Percentiles rank a stretch among this genome's conserved stretches.
These are phyloP conservation scores for Eimeria brunetti DNA, from an alignment of 169 alveolate genomes.

Conservation along the genomic window DNA sequence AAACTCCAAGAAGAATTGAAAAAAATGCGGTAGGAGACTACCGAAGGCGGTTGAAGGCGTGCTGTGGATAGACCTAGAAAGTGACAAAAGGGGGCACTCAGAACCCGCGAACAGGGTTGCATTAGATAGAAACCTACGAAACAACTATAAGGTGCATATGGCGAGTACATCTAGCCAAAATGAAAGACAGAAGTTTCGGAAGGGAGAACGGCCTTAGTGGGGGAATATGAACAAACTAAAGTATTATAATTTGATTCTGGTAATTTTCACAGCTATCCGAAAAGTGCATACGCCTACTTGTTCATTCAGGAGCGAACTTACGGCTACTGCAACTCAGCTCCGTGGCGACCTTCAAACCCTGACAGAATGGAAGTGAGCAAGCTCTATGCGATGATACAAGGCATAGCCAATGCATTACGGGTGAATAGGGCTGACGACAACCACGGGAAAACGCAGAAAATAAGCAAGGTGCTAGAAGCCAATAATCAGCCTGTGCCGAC, in stretches of 20 bases:
- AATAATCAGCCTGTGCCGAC: background rate
- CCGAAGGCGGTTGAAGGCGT: background rate
- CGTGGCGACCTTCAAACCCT: conserved; percentile 54
- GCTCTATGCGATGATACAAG: conserved; percentile 1
- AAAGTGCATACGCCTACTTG: background rate
- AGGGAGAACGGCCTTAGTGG: background rate
- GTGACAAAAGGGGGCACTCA: background rate
- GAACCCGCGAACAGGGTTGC: background rate
- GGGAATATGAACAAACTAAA: background rate
- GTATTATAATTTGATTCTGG: background rate
- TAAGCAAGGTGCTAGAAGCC: background rate
- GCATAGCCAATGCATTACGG: background rate
- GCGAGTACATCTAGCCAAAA: background rate
- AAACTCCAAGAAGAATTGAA: conserved; percentile 42
- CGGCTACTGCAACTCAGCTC: conserved; percentile 48
- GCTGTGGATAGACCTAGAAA: background rate
- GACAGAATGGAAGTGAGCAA: conserved; percentile 60
- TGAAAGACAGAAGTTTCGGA: background rate
- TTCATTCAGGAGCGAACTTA: conserved; percentile 46
- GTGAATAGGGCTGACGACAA: background rate
- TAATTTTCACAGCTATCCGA: background rate
- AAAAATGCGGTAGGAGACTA: conserved; percentile 37
- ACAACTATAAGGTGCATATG: background rate
- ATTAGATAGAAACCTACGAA: background rate
- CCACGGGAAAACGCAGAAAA: background rate